Evolutionary conservation across 2,329 filamentous ascomycete species (phyloP).

Genomic region (Talaromyces sp.): DNA sequence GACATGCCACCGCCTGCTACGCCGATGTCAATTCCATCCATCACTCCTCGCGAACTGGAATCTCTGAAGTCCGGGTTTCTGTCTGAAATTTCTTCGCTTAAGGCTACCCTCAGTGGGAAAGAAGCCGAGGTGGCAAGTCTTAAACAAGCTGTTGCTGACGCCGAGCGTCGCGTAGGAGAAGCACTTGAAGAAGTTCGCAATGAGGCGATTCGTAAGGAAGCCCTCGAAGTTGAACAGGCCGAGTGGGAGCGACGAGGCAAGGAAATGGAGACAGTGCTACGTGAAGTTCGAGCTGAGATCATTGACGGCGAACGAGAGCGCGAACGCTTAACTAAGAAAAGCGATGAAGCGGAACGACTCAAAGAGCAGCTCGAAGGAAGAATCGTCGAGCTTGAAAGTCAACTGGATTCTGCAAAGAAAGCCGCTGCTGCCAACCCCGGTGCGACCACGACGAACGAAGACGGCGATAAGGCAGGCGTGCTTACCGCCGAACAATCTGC

Average conservation of each 20-base stretch:
- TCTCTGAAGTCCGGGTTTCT: conserved; percentile 85
- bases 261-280: conserved; percentile 79
- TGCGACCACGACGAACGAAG: conserved; percentile 32
- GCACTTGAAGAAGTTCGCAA: conserved; percentile 80
- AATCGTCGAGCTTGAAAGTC: conserved; percentile 46
- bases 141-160: conserved; percentile 82
- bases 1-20: conserved; percentile 93
- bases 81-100: conserved; percentile 91
- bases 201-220: conserved; percentile 66
- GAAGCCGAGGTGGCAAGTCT: conserved; percentile 87
- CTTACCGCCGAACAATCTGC: conserved; percentile 47
- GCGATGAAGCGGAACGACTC: conserved; percentile 70
- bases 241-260: conserved; percentile 80
- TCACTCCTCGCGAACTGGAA: conserved; percentile 89
- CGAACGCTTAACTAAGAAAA: conserved; percentile 70
- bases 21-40: conserved; percentile 81
- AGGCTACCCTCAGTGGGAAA: conserved; percentile 84
- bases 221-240: conserved; percentile 69
- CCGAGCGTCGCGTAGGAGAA: conserved; percentile 86
- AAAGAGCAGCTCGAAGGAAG: conserved; percentile 45
- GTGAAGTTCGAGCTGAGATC: conserved; percentile 78
- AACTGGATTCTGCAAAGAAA: conserved; percentile 42
- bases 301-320: conserved; percentile 73
- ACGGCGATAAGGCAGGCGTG: conserved; percentile 27
- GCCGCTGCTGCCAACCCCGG: conserved; percentile 24